Conservation (phyloP, 352 stramenopile genomes). For the Globisporangium acanthophoron region DNA sequence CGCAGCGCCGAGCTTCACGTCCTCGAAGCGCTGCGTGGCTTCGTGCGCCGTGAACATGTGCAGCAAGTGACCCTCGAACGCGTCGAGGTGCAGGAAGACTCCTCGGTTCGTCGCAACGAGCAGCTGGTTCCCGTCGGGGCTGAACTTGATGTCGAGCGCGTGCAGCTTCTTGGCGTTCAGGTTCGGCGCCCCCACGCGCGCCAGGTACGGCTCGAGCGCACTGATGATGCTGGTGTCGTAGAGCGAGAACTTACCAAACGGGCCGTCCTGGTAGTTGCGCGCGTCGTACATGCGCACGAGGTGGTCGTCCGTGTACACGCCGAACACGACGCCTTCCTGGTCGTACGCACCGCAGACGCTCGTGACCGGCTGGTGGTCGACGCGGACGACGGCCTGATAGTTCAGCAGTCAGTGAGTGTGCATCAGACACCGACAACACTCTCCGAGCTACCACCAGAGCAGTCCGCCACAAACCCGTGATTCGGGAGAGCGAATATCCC, state of each 20-base stretch:
- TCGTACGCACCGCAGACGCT: slow-evolving; percentile 77
- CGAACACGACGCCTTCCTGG: slow-evolving; percentile 81
- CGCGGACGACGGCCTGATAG: slow-evolving; percentile 52
- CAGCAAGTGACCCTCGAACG: slow-evolving; percentile 77
- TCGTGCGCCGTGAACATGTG: slow-evolving; percentile 65
- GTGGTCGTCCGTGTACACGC: slow-evolving; percentile 79
- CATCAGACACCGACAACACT: background rate
- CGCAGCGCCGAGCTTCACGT: slow-evolving; percentile 43
- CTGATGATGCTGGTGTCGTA: slow-evolving; percentile 66
- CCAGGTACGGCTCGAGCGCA: slow-evolving; percentile 60
- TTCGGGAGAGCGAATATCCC: slow-evolving; percentile 72
- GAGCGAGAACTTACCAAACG: slow-evolving; percentile 86
- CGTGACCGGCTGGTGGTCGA: slow-evolving; percentile 52
- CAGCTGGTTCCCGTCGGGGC: slow-evolving; percentile 78
- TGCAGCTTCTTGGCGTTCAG: slow-evolving; percentile 61
- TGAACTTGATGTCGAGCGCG: slow-evolving; percentile 78
- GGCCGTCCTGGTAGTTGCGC: slow-evolving; percentile 82
- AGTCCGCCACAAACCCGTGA: slow-evolving; percentile 27
- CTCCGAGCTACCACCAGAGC: background rate
- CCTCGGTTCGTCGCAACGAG: slow-evolving; percentile 79
- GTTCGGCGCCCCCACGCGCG: slow-evolving; percentile 38
- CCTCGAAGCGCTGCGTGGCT: slow-evolving; percentile 20
- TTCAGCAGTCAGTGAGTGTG: background rate
- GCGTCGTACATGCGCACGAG: slow-evolving; percentile 88
- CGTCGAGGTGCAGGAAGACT: slow-evolving; percentile 78